Conservation (phyloP, 371 early-diverging fungal genomes). For the Rhizopus delemar region DNA sequence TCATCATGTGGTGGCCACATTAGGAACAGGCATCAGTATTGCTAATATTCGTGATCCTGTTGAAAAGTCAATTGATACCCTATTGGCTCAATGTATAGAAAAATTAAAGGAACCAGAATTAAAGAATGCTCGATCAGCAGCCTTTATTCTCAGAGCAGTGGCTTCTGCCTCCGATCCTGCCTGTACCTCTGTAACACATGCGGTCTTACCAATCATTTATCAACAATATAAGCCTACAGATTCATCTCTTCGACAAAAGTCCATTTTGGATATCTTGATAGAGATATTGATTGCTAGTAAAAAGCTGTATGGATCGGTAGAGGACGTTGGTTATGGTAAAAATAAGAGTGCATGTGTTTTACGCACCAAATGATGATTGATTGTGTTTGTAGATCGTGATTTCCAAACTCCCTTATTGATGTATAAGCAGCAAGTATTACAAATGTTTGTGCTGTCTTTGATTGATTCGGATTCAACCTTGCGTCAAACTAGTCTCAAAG, state of each 20-base stretch:
- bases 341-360: neutral
- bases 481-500: constrained; percentile 57
- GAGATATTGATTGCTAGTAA: constrained; percentile 61
- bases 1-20: constrained; percentile 60
- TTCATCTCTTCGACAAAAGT: constrained; percentile 54
- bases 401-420: constrained; percentile 59
- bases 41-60: constrained; percentile 52
- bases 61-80: constrained; percentile 60
- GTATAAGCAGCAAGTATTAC: constrained; percentile 50
- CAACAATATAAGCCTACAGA: constrained; percentile 46
- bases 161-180: constrained; percentile 72
- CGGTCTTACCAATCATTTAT: constrained; percentile 50
- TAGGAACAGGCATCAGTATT: constrained; percentile 56
- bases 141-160: constrained; percentile 60
- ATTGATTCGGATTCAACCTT: constrained; percentile 24
- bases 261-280: constrained; percentile 58
- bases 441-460: constrained; percentile 28
- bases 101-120: constrained; percentile 67
- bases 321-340: constrained; percentile 24
- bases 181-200: constrained; percentile 57
- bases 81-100: constrained; percentile 62
- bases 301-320: constrained; percentile 57
- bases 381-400: constrained; percentile 51
- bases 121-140: constrained; percentile 66
- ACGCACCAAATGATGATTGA: neutral